Evolutionary conservation across 306 rosid species (phyloP).

Genomic region (Glycine tomentella): DNA sequence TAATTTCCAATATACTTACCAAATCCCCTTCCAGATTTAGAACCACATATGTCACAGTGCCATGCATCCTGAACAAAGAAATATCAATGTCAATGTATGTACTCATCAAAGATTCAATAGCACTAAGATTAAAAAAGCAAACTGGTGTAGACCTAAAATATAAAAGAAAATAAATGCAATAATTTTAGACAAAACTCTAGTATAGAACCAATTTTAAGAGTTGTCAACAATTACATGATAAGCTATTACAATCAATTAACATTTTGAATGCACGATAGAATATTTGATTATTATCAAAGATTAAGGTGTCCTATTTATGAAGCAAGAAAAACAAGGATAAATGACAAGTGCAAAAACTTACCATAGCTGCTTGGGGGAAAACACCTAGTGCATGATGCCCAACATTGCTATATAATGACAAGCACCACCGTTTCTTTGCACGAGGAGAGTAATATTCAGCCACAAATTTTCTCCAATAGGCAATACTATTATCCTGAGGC

Average conservation of each 20-base stretch:
- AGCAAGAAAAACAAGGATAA: constrained; percentile 12
- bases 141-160: not conserved
- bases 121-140: not conserved
- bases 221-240: not conserved
- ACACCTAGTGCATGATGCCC: constrained; percentile 95
- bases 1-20: constrained; percentile 37
- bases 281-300: not conserved
- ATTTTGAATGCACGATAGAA: not conserved
- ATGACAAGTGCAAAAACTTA: constrained; percentile 48
- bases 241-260: not conserved
- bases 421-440: constrained; percentile 96
- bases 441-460: constrained; percentile 95
- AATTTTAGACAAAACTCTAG: not conserved
- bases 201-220: not conserved
- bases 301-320: not conserved
- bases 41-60: constrained; percentile 90
- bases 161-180: not conserved
- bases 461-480: constrained; percentile 99
- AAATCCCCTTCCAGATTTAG: constrained; percentile 96
- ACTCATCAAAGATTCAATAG: constrained; percentile 10
- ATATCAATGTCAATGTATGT: constrained; percentile 23
- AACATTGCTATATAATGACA: constrained; percentile 83
- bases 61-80: constrained; percentile 77
- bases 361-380: constrained; percentile 95
- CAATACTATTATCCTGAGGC: constrained; percentile 86